phyloP scores from a whole-genome alignment of 2,329 filamentous ascomycete genomes.

The Curvularia sp. region DNA sequence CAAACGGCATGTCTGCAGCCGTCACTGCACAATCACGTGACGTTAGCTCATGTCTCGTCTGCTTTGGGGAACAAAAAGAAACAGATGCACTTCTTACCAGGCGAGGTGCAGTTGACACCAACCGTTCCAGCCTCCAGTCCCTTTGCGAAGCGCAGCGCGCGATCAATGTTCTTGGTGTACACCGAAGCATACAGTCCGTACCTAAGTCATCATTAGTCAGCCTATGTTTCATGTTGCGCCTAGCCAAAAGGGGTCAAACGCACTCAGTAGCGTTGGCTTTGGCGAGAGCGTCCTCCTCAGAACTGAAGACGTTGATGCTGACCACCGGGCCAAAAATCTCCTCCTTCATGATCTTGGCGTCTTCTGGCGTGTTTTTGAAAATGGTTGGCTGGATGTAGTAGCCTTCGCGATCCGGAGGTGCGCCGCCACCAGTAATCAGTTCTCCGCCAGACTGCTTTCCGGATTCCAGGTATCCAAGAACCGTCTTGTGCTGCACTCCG shows the following conservation, averaged over 20 bases:
- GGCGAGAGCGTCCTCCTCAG: conserved; percentile 77
- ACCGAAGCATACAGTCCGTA: conserved; percentile 86
- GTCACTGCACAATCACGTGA: background rate
- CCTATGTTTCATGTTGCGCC: conserved; percentile 4
- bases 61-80: background rate
- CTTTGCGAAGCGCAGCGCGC: conserved; percentile 51
- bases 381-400: conserved; percentile 73
- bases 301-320: conserved; percentile 77
- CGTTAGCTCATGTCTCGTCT: background rate
- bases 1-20: conserved; percentile 51
- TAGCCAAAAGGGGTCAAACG: conserved; percentile 8
- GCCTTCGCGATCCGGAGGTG: conserved; percentile 41
- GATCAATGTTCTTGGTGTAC: conserved; percentile 66
- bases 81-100: conserved; percentile 15
- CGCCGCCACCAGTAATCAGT: conserved; percentile 42
- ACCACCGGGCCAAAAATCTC: conserved; percentile 87
- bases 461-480: conserved; percentile 56
- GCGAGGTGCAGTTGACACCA: conserved; percentile 52
- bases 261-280: conserved; percentile 80
- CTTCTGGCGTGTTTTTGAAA: conserved; percentile 76
- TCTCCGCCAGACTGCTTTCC: conserved; percentile 71
- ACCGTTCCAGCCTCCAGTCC: conserved; percentile 52
- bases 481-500: conserved; percentile 58
- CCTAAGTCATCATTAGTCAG: conserved; percentile 14
- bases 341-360: conserved; percentile 82